Evolutionary conservation across 495 filamentous ascomycete species (phyloP).

Genomic region (Aspergillus wentii): DNA sequence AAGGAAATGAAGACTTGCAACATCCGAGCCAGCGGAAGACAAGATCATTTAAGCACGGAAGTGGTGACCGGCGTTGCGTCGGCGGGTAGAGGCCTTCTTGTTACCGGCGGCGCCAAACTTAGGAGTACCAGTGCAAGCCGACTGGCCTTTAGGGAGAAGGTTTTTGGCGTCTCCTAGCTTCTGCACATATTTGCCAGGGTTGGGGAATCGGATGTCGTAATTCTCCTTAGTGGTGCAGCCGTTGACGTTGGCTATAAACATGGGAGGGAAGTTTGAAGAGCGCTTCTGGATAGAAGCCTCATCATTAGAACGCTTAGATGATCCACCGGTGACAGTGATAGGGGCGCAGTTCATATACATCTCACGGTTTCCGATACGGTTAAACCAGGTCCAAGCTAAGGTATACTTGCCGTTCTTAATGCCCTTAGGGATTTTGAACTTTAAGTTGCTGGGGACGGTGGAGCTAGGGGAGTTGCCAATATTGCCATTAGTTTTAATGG

Average conservation of each 20-base stretch:
- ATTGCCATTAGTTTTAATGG: slow-evolving; percentile 47
- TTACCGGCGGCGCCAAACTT: slow-evolving; percentile 22
- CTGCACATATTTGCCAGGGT: slow-evolving; percentile 62
- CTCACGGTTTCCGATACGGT: slow-evolving; percentile 80
- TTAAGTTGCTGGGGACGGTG: slow-evolving; percentile 21
- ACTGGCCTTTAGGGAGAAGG: slow-evolving; percentile 18
- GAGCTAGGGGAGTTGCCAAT: slow-evolving; percentile 9
- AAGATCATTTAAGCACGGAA: slow-evolving; percentile 17
- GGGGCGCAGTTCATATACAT: slow-evolving; percentile 95
- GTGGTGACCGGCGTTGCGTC: slow-evolving; percentile 13
- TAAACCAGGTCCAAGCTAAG: slow-evolving; percentile 90
- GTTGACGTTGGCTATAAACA: slow-evolving; percentile 76
- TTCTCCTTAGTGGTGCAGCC: slow-evolving; percentile 55
- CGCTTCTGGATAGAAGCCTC: slow-evolving; percentile 27
- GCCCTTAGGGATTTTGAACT: slow-evolving; percentile 41
- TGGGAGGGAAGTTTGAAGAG: slow-evolving; percentile 56
- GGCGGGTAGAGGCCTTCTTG: slow-evolving; percentile 14
- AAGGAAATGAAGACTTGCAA: slow-evolving; percentile 4
- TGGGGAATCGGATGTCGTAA: slow-evolving; percentile 60
- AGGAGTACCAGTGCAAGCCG: slow-evolving; percentile 30
- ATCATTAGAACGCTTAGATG: slow-evolving; percentile 32
- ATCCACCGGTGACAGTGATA: slow-evolving; percentile 54
- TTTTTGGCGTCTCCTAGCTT: slow-evolving; percentile 19
- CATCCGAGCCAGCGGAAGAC: slow-evolving; percentile 16
- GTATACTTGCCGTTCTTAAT: slow-evolving; percentile 51